Base-by-base conservation (phyloP, 495 filamentous ascomycete genomes). In the Bacidia gigantensis region DNA sequence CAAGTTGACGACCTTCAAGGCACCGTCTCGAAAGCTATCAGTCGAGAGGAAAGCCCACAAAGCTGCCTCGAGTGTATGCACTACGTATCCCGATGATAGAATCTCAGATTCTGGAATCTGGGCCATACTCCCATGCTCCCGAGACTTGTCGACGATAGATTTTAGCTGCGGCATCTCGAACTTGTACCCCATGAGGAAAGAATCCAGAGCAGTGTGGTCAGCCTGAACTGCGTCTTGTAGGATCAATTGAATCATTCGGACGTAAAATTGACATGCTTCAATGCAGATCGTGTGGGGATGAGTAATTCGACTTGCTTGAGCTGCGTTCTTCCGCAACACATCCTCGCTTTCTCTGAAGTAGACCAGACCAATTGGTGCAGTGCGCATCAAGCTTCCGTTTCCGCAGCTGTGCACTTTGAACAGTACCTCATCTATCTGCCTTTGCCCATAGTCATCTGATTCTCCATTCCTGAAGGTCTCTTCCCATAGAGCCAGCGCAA, bases 301-400 rank as follows among this genome's bases (percentile, higher is more conserved):
- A 3, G 71, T 74, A 14, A 64, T 50, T 11, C 46, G 25, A 26
- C 62, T 62, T n/a, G 65, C 61, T 18, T 46, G 44, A 10, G 58
- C 56, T 5, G 69, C 68, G 7, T 59, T 29, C 10, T 60, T 24
- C 22, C n/a, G 5, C 20, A 22, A 11, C 18, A 23, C 20, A 3
- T 26, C 23, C 1, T 22, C 45, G 3, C 14, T 25, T 5, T 47
- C 21, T 7, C 45, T 12, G 22, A 46, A 46, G 20, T 58, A 62
- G 0, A 55, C 57, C 3, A 73, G 52, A 2, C 62, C 61, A 9
- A 76, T 55, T 0, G 71, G 67, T 0, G 66, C 56, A 26, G 71
- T 66, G 12, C 73, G 58, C 71, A 75, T 75, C 44, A 75, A 56
- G 35, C 64, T 67, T 11, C 73, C 72, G 48, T 76, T 75, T 0